Evolutionary conservation across 75 land plant species (phyloP).

Genomic region (Larix kaempferi): DNA sequence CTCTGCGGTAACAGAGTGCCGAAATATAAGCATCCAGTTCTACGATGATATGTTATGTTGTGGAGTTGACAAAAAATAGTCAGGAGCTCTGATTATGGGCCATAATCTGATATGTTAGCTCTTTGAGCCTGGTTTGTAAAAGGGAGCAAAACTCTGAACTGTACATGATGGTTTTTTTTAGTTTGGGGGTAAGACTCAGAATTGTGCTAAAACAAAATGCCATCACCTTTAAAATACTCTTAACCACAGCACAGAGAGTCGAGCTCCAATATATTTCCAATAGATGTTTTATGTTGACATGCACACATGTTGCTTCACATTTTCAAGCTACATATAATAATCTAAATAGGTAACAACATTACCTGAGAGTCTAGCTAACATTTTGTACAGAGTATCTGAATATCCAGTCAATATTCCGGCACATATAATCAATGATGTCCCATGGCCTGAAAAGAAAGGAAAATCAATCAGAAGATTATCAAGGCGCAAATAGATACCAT

Average conservation of each 20-base stretch:
- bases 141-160: too few relatives aligned
- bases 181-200: too few relatives aligned
- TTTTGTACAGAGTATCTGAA: slow-evolving; percentile 75
- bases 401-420: slow-evolving; percentile 90
- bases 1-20: too few relatives aligned
- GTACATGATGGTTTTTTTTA: too few relatives aligned
- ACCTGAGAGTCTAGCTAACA: slow-evolving; percentile 74
- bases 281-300: neutral
- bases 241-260: neutral
- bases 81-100: too few relatives aligned
- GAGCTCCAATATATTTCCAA: neutral
- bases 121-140: too few relatives aligned
- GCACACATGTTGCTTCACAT: neutral
- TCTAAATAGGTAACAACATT: neutral
- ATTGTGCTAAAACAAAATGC: too few relatives aligned
- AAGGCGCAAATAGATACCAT: neutral
- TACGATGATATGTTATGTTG: too few relatives aligned
- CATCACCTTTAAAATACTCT: too few relatives aligned
- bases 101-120: too few relatives aligned
- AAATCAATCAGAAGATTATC: neutral
- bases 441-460: slow-evolving; percentile 70
- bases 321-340: neutral
- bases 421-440: slow-evolving; percentile 88
- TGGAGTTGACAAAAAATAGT: too few relatives aligned
- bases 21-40: too few relatives aligned